Evolutionary conservation across 805 yeast genomes (phyloP).

Genomic region (Isabelozyma heimii): DNA sequence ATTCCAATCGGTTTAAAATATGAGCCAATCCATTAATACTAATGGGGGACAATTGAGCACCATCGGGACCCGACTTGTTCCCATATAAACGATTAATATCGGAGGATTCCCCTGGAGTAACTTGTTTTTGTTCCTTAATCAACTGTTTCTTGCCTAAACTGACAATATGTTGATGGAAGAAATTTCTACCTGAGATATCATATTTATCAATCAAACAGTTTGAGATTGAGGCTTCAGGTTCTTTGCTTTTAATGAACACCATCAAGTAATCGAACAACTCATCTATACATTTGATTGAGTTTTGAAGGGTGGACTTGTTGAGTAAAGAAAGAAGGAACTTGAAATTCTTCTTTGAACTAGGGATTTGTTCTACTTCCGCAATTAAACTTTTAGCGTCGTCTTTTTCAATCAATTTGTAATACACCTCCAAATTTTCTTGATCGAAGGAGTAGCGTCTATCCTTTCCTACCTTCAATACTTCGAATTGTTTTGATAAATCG

Average conservation of each 20-base stretch:
- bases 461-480: constrained; percentile 19
- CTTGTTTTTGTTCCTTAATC: constrained; percentile 26
- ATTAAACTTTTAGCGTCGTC: constrained; percentile 48
- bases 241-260: constrained; percentile 35
- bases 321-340: constrained; percentile 59
- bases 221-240: constrained; percentile 7
- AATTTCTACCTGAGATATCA: constrained; percentile 79
- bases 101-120: constrained; percentile 40
- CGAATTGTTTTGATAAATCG: constrained; percentile 5
- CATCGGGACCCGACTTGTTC: constrained; percentile 44
- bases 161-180: constrained; percentile 81
- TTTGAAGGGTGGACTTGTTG: constrained; percentile 60
- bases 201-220: constrained; percentile 47
- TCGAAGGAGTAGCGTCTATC: constrained; percentile 22
- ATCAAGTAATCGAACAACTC: constrained; percentile 47
- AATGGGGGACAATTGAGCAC: constrained; percentile 51
- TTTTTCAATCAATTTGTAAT: constrained; percentile 19
- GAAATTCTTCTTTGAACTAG: constrained; percentile 46
- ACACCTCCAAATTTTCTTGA: constrained; percentile 17
- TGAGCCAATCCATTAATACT: constrained; percentile 54
- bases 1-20: constrained; percentile 51
- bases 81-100: constrained; percentile 23
- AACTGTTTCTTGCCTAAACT: constrained; percentile 65
- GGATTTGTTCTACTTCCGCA: constrained; percentile 34
- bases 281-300: constrained; percentile 58